Base-by-base conservation (phyloP, 2,329 filamentous ascomycete genomes). In the Clarireedia monteithiana region DNA sequence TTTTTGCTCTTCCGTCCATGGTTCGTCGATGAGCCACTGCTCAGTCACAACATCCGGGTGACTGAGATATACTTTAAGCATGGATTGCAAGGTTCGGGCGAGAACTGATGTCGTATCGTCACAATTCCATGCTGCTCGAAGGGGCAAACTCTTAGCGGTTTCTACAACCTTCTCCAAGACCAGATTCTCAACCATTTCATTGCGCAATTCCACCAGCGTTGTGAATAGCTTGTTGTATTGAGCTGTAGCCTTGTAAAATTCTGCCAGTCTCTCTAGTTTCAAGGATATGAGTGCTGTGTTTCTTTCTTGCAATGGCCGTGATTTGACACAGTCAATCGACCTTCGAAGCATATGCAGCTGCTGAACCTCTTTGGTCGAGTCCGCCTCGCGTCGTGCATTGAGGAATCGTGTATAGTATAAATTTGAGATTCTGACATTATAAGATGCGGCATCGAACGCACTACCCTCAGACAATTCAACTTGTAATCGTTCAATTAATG, bases 201-300 rank as follows among this genome's bases (percentile, higher is more conserved):
- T 77, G 55, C 85, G 79, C n/a, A 89, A 80, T 15, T 79, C 76
- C 50, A 77, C 73, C 6, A 87, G 75, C 1, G 81, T 78, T 34
- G 77, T 74, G 10, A 81, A 74, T 0, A 85, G 80, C 59, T 86
- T 81, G 2, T 80, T 77, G 17, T 72, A 71, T 47, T 79, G 75
- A 4, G 80, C 79, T 14, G 74, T 69, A 1, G 72, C 69, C 61
- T 77, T 81, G 62, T 80, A 82, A 1, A 83, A 65, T 40, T 87
- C 83, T 2, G 81, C 85, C 62, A 88, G 77, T 10, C 81, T 75
- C 66, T 89, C 86, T 40, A 88, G 73, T 65, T 89, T 90, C 53
- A 76, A 75, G 0, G 78, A 70, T 1, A 88, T 70, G 58, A 84
- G 78, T 0, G 82, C 84, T 59, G 77, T 77, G 45, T 81, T 76